phyloP scores from a whole-genome alignment of 2,329 filamentous ascomycete species.

The Trichophyton benhamiae region DNA sequence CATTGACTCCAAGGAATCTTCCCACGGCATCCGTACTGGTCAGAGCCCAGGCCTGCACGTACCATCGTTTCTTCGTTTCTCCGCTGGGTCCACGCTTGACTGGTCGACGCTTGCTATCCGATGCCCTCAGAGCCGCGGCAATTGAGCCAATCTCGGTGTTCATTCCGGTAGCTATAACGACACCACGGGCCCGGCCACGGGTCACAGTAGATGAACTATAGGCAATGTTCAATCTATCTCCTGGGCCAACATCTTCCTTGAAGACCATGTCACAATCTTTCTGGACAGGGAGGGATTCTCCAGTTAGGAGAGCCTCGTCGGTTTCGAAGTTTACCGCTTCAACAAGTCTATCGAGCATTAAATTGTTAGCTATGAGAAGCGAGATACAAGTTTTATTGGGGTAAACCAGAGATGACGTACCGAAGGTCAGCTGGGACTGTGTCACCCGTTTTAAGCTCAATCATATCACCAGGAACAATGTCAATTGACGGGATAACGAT shows the following conservation, averaged over 20 bases:
- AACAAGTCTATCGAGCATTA: constrained; percentile 26
- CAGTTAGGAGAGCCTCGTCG: constrained; percentile 51
- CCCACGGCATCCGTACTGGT: constrained; percentile 48
- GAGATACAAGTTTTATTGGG: not conserved
- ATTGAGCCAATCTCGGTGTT: constrained; percentile 54
- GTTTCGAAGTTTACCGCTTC: constrained; percentile 49
- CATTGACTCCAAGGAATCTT: constrained; percentile 53
- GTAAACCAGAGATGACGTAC: constrained; percentile 3
- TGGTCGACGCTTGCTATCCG: constrained; percentile 40
- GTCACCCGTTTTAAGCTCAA: constrained; percentile 40
- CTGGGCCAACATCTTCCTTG: constrained; percentile 42
- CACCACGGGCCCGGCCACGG: constrained; percentile 48
- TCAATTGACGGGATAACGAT: constrained; percentile 42
- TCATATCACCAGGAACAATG: constrained; percentile 48
- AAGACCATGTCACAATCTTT: constrained; percentile 42
- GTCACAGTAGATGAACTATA: constrained; percentile 52
- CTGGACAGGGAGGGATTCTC: constrained; percentile 48
- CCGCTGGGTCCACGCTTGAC: constrained; percentile 42
- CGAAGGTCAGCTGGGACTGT: constrained; percentile 38
- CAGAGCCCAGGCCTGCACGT: constrained; percentile 39
- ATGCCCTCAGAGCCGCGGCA: constrained; percentile 49
- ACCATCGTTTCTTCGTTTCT: constrained; percentile 42
- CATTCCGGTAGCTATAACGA: constrained; percentile 50
- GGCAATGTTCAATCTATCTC: constrained; percentile 50
- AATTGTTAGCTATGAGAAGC: not conserved